Conservation (phyloP, 331 rosid species). For the Stylosanthes scabra region DNA sequence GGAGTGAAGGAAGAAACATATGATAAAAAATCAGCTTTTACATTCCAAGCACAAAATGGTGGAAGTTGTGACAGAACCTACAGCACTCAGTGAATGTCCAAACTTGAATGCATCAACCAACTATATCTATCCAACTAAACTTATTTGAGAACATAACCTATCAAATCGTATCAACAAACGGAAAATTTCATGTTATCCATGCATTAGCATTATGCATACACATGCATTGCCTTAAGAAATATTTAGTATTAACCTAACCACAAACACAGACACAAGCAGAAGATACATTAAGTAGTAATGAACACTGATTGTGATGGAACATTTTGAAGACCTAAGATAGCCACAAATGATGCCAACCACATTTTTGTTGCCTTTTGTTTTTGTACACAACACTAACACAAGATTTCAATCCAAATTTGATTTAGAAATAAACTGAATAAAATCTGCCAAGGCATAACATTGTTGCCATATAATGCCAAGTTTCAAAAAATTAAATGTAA, state of each 20-base stretch:
- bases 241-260: no score
- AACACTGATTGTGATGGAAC: no score
- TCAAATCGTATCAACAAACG: neutral
- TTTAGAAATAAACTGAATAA: slow-evolving; percentile 5
- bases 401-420: neutral
- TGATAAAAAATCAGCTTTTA: neutral
- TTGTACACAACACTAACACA: neutral
- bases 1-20: neutral
- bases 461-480: neutral
- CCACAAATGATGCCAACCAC: no score
- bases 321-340: neutral
- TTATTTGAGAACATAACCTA: neutral
- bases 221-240: no score
- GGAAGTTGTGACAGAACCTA: neutral
- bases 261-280: no score
- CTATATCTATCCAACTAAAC: no score
- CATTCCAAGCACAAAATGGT: neutral
- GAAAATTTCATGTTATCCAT: no score
- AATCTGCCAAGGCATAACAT: neutral
- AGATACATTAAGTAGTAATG: no score
- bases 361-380: no score
- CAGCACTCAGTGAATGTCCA: neutral
- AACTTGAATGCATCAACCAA: neutral
- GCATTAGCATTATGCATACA: no score
- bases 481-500: neutral